Evolutionary conservation across 2,329 filamentous ascomycete genomes (phyloP).

Genomic region (Nannizzia gypsea): DNA sequence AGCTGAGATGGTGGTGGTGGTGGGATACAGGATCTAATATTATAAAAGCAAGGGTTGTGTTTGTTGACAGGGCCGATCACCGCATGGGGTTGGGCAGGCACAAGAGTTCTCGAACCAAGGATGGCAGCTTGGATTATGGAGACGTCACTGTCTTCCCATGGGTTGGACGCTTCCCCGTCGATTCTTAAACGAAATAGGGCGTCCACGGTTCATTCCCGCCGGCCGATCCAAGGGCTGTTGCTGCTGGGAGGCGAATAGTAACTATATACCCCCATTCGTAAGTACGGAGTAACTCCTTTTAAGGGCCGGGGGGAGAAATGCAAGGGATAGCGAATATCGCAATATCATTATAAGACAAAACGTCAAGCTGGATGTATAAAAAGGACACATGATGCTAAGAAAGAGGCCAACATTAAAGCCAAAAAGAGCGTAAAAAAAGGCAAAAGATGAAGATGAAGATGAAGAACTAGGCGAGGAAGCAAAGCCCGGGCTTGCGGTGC

Average conservation of each 20-base stretch:
- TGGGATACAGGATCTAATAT: constrained; percentile 1
- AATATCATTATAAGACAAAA: not conserved
- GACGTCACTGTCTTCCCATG: not conserved
- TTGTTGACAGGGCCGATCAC: not conserved
- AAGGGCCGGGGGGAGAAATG: not conserved
- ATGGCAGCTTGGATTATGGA: not conserved
- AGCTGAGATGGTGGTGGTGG: not conserved
- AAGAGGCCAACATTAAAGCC: too few species aligned
- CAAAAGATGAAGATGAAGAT: too few species aligned
- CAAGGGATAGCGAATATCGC: not conserved
- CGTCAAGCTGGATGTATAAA: not conserved
- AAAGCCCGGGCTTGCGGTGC: too few species aligned
- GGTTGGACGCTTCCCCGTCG: too few species aligned
- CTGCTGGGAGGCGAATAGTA: too few species aligned
- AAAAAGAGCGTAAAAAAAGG: not conserved
- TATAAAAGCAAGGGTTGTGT: not conserved
- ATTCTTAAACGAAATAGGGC: too few species aligned
- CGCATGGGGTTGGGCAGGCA: not conserved
- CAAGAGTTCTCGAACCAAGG: constrained; percentile 2
- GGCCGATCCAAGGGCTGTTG: not conserved
- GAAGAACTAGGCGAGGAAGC: too few species aligned
- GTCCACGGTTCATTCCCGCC: not conserved
- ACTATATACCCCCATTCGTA: too few species aligned
- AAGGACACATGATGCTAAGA: too few species aligned
- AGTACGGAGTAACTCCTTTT: too few species aligned